Base-by-base conservation (phyloP, 192 early-diverging fungal genomes). In the Coemansia sp. region DNA sequence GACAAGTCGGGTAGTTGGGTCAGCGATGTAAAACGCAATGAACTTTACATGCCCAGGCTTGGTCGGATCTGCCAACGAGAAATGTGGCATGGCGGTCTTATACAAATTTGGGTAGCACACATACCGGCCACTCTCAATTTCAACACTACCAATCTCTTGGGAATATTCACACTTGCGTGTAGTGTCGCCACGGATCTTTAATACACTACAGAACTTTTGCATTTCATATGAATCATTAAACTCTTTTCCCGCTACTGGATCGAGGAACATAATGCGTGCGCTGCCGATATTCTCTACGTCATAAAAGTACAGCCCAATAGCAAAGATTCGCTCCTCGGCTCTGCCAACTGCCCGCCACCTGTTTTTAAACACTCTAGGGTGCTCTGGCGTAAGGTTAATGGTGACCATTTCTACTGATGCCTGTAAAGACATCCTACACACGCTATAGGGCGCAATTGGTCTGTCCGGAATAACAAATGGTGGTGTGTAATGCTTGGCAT, bases 221-320 rank as follows among this genome's bases (percentile, higher is more conserved):
- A 34, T 35, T 21, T 35, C 33, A 16, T 57, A 1, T 2, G 34
- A 18, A 2, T 21, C 33, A 2, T 21, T 36, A 7, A 36, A 36
- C 35, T 8, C 33, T 33, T 36, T 36, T 37, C n/a, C n/a, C 9
- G 13, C 5, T 10, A 36, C 56, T 18, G 33, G 56, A 6, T 58
- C 56, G 16, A 16, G 56, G 18, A 58, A 36, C 56, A 20, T 36
- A 1, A 58, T n/a, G 5, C 8, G 6, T 7, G 34, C 16, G 2
- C n/a, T 37, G 33, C 1, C 85, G 48, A 92, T 86, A 79, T 93
- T 91, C 9, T 86, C 84, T 0, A 86, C 66, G 47, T 84, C 81
- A 65, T 90, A 91, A 72, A 90, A 92, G 64, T 87, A 86, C 41
- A 91, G 80, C 8, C 89, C 92, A 0, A 88, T 85, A 0, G 92